These are phyloP conservation scores for Mortierella sp. DNA, from an alignment of 371 early-diverging fungal genomes.

Conservation along the genomic window DNA sequence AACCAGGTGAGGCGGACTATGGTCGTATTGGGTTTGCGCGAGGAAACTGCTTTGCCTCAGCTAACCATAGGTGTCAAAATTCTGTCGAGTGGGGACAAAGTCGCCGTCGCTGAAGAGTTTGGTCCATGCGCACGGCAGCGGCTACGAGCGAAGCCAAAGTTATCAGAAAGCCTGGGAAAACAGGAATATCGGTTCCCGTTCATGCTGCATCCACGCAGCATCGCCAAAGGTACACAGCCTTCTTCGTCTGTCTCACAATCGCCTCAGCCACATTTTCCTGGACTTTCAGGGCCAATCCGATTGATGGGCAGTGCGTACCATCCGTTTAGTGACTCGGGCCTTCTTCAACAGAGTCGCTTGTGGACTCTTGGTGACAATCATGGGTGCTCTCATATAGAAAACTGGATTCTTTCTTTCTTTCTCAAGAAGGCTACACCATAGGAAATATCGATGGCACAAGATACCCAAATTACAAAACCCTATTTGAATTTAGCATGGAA, in stretches of 20 bases:
- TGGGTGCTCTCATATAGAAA: constrained; percentile 1
- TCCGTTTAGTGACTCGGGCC: constrained; percentile 1
- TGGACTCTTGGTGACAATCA: constrained; percentile 18
- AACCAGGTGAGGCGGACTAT: constrained; percentile 39
- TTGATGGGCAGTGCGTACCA: constrained; percentile 35
- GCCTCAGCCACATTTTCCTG: constrained; percentile 11
- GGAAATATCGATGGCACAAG: background rate
- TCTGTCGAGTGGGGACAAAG: constrained; percentile 23
- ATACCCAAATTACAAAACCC: background rate
- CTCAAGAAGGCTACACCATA: background rate
- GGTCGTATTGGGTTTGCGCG: constrained; percentile 47
- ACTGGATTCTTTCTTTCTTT: background rate
- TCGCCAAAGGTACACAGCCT: constrained; percentile 15
- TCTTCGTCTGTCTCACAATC: constrained; percentile 2
- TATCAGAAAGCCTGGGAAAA: constrained; percentile 1
- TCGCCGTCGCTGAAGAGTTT: constrained; percentile 9
- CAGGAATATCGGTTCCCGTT: background rate
- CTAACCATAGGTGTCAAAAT: constrained; percentile 39
- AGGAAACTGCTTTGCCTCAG: constrained; percentile 45
- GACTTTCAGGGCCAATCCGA: constrained; percentile 26
- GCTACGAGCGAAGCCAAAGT: constrained; percentile 21
- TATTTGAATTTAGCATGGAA: background rate
- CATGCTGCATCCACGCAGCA: background rate
- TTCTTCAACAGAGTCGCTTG: background rate
- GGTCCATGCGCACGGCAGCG: constrained; percentile 29